Evolutionary conservation across 495 filamentous ascomycete species (phyloP).

Genomic region (Hyaloscypha hepaticicola): DNA sequence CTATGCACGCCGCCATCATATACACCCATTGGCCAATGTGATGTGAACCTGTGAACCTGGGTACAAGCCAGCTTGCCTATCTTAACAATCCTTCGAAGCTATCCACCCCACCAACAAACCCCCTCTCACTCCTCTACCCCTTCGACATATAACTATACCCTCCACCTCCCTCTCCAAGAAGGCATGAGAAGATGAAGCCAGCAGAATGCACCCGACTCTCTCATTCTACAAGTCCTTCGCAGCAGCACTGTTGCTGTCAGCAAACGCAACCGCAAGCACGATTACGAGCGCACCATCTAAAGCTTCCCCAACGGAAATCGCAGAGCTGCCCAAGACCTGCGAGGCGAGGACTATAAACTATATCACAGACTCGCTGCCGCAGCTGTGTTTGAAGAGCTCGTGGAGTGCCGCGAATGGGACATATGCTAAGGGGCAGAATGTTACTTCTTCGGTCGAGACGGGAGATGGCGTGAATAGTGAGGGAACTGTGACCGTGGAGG

Average conservation of each 20-base stretch:
- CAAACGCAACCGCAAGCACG: conserved; percentile 21
- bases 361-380: conserved; percentile 74
- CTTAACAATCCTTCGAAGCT: neutral
- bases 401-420: conserved; percentile 24
- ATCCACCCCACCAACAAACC: neutral
- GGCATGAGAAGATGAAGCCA: conserved; percentile 18
- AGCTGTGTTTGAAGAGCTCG: conserved; percentile 56
- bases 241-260: conserved; percentile 25
- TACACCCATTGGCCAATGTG: conserved; percentile 2
- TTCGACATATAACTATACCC: neutral
- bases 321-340: conserved; percentile 45
- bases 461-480: neutral
- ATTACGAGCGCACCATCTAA: conserved; percentile 22
- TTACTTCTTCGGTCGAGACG: conserved; percentile 15
- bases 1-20: neutral
- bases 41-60: neutral
- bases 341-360: conserved; percentile 72
- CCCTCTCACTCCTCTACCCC: neutral
- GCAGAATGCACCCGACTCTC: conserved; percentile 6
- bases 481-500: neutral
- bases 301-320: neutral
- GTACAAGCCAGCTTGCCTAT: neutral
- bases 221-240: neutral
- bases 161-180: neutral
- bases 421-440: neutral